Conservation (phyloP, 371 early-diverging fungal species). For the Saksenaea oblongispora region DNA sequence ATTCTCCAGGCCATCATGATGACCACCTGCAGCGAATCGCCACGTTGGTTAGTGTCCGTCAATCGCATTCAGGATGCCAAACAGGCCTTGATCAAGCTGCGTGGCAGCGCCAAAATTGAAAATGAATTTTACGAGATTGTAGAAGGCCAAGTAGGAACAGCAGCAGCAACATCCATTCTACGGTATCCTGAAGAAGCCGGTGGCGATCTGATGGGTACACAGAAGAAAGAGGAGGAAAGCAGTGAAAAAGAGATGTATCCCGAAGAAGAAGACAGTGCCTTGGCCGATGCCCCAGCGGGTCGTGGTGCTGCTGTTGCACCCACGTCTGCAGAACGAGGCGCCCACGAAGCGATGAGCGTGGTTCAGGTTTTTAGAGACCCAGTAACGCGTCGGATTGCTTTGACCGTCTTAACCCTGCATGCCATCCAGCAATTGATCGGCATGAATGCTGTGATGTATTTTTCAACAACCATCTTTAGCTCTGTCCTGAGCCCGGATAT, state of each 20-base stretch:
- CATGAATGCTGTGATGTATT: slow-evolving; percentile 85
- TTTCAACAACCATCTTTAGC: slow-evolving; percentile 71
- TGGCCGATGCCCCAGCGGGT: neutral
- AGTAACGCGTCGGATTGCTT: slow-evolving; percentile 52
- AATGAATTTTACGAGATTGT: slow-evolving; percentile 63
- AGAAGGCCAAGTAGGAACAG: slow-evolving; percentile 37
- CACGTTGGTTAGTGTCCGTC: slow-evolving; percentile 67
- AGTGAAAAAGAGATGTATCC: neutral
- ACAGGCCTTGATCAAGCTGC: slow-evolving; percentile 49
- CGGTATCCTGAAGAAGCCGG: slow-evolving; percentile 21
- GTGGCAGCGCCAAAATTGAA: slow-evolving; percentile 51
- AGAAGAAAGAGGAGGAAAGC: neutral
- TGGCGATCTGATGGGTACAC: neutral
- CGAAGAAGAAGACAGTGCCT: slow-evolving; percentile 2
- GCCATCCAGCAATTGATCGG: slow-evolving; percentile 80
- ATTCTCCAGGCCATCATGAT: slow-evolving; percentile 67
- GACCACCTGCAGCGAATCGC: slow-evolving; percentile 75
- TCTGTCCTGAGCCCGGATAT: slow-evolving; percentile 35
- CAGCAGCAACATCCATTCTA: slow-evolving; percentile 28
- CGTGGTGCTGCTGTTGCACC: slow-evolving; percentile 3
- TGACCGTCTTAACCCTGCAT: slow-evolving; percentile 41
- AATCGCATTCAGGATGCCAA: slow-evolving; percentile 58
- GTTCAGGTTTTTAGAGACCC: slow-evolving; percentile 35
- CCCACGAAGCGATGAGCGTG: slow-evolving; percentile 25
- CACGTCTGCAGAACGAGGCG: neutral